A percentile compares a stretch with the other conserved stretches of the same genome.
These are phyloP conservation scores for Radiomyces spectabilis DNA, from an alignment of 192 early-diverging fungal genomes.

Conservation along the genomic window DNA sequence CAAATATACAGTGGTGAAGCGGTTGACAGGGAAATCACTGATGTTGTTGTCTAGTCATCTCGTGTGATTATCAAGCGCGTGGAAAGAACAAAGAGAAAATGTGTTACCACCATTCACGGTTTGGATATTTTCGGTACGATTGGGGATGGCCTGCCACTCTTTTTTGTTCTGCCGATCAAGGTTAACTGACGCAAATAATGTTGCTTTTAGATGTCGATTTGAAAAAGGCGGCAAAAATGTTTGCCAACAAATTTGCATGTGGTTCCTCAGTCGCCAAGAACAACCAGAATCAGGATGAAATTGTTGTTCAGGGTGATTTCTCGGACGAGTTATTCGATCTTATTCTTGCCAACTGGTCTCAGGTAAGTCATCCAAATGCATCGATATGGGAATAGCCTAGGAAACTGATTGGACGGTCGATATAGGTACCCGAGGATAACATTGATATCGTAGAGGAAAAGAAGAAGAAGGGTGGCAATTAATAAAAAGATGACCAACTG, in stretches of 20 bases:
- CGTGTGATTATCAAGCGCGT: conserved; percentile 79
- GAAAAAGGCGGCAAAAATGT: conserved; percentile 93
- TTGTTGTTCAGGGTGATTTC: conserved; percentile 95
- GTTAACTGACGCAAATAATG: neutral
- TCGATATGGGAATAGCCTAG: neutral
- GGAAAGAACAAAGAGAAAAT: conserved; percentile 91
- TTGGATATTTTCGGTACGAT: conserved; percentile 90
- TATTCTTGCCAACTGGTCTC: conserved; percentile 67
- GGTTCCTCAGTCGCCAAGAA: conserved; percentile 93
- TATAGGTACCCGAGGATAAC: conserved; percentile 61
- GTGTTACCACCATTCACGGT: conserved; percentile 76
- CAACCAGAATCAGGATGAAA: conserved; percentile 87
- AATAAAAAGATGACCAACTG: too few species aligned
- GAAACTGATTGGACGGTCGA: neutral
- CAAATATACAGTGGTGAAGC: too few species aligned
- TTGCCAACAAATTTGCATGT: conserved; percentile 94
- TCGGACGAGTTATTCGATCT: conserved; percentile 82
- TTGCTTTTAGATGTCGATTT: conserved; percentile 72
- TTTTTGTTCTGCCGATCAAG: conserved; percentile 1
- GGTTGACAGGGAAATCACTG: too few species aligned
- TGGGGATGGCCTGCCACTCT: neutral
- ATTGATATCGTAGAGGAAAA: conserved; percentile 70
- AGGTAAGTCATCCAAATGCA: conserved; percentile 35
- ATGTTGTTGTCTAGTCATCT: conserved; percentile 35
- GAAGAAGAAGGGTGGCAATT: conserved; percentile 71